Conservation (phyloP, 768 basidiomycete genomes). For the Mycena filopes region DNA sequence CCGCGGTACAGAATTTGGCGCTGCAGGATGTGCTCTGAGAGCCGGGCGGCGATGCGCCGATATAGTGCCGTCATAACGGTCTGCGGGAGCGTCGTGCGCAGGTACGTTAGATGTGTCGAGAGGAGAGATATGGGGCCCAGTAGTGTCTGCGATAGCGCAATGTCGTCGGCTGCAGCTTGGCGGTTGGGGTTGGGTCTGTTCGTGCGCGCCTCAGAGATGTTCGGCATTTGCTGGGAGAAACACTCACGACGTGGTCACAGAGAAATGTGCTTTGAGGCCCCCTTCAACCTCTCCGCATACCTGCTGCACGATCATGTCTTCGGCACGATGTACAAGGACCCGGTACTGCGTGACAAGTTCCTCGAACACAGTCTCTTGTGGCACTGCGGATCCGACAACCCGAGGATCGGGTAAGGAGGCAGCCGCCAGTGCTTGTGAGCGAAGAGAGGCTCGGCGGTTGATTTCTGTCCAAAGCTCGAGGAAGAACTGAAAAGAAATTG, state of each 20-base stretch:
- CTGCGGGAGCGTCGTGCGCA: slow-evolving; percentile 72
- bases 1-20: slow-evolving; percentile 86
- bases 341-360: slow-evolving; percentile 74
- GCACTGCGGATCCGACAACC: slow-evolving; percentile 44
- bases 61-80: slow-evolving; percentile 72
- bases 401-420: slow-evolving; percentile 61
- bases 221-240: not conserved
- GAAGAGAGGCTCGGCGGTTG: slow-evolving; percentile 65
- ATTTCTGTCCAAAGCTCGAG: slow-evolving; percentile 91
- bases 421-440: slow-evolving; percentile 60
- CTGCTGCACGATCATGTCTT: slow-evolving; percentile 89
- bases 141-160: slow-evolving; percentile 75
- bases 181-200: slow-evolving; percentile 36
- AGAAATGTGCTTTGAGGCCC: slow-evolving; percentile 78
- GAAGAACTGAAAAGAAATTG: slow-evolving; percentile 73
- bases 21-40: slow-evolving; percentile 85
- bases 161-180: slow-evolving; percentile 43
- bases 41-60: slow-evolving; percentile 72
- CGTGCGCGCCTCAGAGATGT: not conserved
- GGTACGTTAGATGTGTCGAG: slow-evolving; percentile 79
- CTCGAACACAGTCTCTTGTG: slow-evolving; percentile 82
- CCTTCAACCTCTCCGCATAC: slow-evolving; percentile 85
- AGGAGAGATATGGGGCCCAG: slow-evolving; percentile 81
- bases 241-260: slow-evolving; percentile 57
- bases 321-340: slow-evolving; percentile 72